Evolutionary conservation across 768 basidiomycete species (phyloP).

Genomic region (Lactifluus hygrophoroides): DNA sequence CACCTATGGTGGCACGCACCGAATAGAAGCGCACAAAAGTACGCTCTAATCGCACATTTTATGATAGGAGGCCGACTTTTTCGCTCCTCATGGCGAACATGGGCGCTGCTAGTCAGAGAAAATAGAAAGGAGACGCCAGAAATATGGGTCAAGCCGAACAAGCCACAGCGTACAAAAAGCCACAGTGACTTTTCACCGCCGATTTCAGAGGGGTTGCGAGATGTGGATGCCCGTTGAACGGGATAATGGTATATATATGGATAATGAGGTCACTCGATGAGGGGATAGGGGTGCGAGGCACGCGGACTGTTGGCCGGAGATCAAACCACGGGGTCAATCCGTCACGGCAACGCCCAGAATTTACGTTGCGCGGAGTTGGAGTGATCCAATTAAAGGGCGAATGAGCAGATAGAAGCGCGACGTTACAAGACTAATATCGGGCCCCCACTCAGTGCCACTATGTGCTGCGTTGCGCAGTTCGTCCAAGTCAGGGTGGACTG

Average conservation of each 20-base stretch:
- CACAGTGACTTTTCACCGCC: not conserved
- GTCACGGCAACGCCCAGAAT: not conserved
- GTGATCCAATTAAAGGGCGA: not conserved
- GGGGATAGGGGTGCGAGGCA: not conserved
- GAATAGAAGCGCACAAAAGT: not conserved
- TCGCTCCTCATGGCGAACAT: not conserved
- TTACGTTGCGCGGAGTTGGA: not conserved
- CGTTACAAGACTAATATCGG: too few species aligned
- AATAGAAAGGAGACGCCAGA: not conserved
- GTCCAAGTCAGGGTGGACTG: too few species aligned
- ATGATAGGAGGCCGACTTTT: not conserved
- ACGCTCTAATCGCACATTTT: constrained; percentile 11
- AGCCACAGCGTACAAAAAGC: not conserved
- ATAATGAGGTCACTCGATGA: not conserved
- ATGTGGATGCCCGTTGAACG: not conserved
- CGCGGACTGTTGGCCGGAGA: not conserved
- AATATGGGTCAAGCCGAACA: not conserved
- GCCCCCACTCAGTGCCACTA: too few species aligned
- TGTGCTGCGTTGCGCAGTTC: too few species aligned
- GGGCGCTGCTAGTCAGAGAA: not conserved
- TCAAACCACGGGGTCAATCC: not conserved
- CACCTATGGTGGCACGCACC: not conserved
- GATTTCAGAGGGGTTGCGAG: not conserved
- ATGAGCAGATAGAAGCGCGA: not conserved
- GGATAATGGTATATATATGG: not conserved